Conservation (phyloP, 345 rosid species). For the Pelargonium nanum region DNA sequence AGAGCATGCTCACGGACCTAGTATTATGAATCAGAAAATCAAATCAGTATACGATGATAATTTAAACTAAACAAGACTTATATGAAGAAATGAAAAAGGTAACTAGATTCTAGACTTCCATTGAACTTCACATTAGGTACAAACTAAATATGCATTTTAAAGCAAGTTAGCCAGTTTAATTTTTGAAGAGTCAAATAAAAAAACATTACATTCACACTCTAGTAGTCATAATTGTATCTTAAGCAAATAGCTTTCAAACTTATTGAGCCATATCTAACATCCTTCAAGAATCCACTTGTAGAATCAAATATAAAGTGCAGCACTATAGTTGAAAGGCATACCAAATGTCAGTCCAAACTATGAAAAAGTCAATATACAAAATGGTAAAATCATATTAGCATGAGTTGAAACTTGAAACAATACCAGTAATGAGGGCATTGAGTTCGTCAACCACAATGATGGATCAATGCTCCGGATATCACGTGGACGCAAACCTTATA, state of each 20-base stretch:
- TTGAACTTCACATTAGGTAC: no score
- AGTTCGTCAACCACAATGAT: constrained; percentile 79
- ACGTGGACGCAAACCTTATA: constrained; percentile 84
- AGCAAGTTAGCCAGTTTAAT: not conserved
- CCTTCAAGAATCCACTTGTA: not conserved
- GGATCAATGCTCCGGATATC: constrained; percentile 93
- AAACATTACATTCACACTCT: not conserved
- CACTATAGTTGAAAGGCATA: not conserved
- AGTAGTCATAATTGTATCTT: not conserved
- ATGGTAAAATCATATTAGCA: not conserved
- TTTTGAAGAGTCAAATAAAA: not conserved
- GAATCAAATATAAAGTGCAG: not conserved
- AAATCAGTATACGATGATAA: not conserved
- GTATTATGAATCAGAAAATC: not conserved
- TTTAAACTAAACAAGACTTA: not conserved
- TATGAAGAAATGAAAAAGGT: not conserved
- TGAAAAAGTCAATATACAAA: constrained; percentile 3
- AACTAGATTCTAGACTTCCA: not conserved
- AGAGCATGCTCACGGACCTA: constrained; percentile 91
- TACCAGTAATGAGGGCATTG: constrained; percentile 85
- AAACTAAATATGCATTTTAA: no score
- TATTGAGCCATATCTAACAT: not conserved
- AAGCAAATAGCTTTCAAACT: not conserved
- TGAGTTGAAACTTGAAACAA: constrained; percentile 4
- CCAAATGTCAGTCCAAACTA: not conserved